Conservation (phyloP, 768 basidiomycete genomes). For the Rhodotorula diobovata region DNA sequence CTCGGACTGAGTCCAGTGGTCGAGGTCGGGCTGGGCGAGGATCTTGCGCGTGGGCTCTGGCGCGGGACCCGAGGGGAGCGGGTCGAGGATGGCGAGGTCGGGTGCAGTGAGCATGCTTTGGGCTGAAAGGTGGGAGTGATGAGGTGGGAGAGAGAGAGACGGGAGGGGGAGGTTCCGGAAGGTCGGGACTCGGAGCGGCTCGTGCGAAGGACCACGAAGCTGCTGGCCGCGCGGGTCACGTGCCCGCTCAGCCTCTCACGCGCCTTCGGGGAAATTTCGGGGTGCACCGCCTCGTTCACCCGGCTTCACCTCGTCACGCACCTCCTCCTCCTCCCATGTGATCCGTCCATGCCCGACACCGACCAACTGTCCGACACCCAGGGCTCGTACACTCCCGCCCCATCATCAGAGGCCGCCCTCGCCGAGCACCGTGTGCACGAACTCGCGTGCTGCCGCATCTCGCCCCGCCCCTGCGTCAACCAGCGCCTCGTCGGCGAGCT, state of each 20-base stretch:
- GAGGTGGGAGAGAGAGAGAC: neutral
- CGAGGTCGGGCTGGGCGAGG: constrained; percentile 67
- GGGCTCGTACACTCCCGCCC: neutral
- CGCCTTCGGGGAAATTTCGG: too few relatives aligned
- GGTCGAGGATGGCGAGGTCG: neutral
- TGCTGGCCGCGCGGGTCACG: too few relatives aligned
- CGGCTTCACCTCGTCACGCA: neutral
- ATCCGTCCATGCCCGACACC: neutral
- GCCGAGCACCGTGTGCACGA: neutral
- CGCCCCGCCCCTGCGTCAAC: constrained; percentile 22
- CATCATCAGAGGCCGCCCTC: too few relatives aligned
- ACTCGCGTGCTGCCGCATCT: neutral
- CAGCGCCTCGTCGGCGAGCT: constrained; percentile 10
- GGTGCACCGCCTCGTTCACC: too few relatives aligned
- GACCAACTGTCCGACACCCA: neutral
- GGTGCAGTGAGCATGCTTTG: neutral
- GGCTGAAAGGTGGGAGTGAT: neutral
- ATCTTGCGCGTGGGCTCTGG: constrained; percentile 49
- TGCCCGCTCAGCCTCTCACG: too few relatives aligned
- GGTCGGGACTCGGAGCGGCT: too few relatives aligned
- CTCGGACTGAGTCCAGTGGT: constrained; percentile 65
- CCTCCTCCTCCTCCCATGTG: too few relatives aligned
- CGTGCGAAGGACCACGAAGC: neutral
- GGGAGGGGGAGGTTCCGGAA: too few relatives aligned
- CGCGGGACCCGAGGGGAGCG: neutral